Evolutionary conservation across 805 yeast genomes (phyloP).

Genomic region (Kockiozyma suomiensis): DNA sequence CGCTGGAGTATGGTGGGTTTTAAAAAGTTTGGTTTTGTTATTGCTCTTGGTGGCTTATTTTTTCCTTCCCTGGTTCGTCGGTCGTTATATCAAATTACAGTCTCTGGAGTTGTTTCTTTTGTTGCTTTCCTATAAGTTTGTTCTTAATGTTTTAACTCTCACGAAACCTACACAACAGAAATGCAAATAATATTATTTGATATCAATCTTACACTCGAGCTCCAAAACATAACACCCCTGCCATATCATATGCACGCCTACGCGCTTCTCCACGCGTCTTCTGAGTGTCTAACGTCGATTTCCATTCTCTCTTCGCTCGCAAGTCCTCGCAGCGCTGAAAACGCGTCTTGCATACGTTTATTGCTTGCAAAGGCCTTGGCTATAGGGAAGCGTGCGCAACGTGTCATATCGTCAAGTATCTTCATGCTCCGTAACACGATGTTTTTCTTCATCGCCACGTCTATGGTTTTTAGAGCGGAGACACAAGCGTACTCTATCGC

Average conservation of each 20-base stretch:
- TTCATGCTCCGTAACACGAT: not conserved
- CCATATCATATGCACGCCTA: not conserved
- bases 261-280: not conserved
- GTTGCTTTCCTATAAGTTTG: too few relatives aligned
- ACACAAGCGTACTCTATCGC: constrained; percentile 6
- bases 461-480: not conserved
- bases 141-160: too few relatives aligned
- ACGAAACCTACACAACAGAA: too few relatives aligned
- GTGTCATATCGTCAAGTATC: not conserved
- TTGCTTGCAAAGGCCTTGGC: constrained; percentile 20
- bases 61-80: not conserved
- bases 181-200: too few relatives aligned
- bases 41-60: not conserved
- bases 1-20: not conserved
- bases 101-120: not conserved
- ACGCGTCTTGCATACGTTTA: constrained; percentile 1
- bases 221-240: not conserved
- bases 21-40: not conserved
- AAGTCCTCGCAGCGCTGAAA: not conserved
- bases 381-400: constrained; percentile 21
- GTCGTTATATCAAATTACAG: not conserved
- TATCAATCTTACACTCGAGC: not conserved
- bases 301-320: not conserved
- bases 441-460: not conserved
- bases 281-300: not conserved